Percentiles rank a stretch among this genome's conserved stretches.
phyloP scores from a whole-genome alignment of 176 grass and related monocot species.

The Aegilops longissima region DNA sequence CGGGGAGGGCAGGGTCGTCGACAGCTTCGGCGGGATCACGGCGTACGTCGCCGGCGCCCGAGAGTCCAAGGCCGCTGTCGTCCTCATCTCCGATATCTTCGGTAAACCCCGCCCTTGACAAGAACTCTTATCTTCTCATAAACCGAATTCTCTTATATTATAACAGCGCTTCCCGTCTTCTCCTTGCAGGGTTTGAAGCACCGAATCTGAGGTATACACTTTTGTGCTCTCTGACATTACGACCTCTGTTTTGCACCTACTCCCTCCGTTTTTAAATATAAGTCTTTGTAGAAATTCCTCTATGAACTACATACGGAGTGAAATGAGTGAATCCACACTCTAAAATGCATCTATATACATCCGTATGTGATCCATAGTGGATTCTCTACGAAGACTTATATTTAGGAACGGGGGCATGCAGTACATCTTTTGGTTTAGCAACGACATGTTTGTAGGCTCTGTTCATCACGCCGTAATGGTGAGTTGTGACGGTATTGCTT shows the following conservation, averaged over 20 bases:
- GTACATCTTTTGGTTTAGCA: too few relatives aligned
- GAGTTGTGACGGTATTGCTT: neutral
- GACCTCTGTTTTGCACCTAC: too few relatives aligned
- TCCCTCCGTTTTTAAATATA: too few relatives aligned
- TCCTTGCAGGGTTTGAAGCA: constrained; percentile 33
- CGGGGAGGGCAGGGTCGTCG: constrained; percentile 66
- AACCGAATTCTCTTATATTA: neutral
- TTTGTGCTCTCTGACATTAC: neutral
- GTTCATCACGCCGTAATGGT: neutral
- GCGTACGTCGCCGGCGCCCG: constrained; percentile 54
- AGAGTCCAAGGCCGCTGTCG: constrained; percentile 43
- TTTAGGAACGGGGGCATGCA: too few relatives aligned
- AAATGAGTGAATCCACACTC: too few relatives aligned
- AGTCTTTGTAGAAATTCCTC: too few relatives aligned
- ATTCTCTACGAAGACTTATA: too few relatives aligned
- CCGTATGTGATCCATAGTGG: too few relatives aligned
- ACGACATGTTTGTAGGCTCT: too few relatives aligned
- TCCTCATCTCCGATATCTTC: constrained; percentile 72
- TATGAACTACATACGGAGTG: too few relatives aligned
- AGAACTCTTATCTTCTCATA: too few relatives aligned
- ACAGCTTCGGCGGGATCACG: constrained; percentile 63
- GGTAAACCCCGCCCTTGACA: constrained; percentile 28
- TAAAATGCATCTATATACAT: too few relatives aligned
- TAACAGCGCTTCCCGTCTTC: neutral
- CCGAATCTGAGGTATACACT: constrained; percentile 51